These are phyloP conservation scores for Clonostachys solani DNA, from an alignment of 2,329 filamentous ascomycete genomes.

Conservation along the genomic window DNA sequence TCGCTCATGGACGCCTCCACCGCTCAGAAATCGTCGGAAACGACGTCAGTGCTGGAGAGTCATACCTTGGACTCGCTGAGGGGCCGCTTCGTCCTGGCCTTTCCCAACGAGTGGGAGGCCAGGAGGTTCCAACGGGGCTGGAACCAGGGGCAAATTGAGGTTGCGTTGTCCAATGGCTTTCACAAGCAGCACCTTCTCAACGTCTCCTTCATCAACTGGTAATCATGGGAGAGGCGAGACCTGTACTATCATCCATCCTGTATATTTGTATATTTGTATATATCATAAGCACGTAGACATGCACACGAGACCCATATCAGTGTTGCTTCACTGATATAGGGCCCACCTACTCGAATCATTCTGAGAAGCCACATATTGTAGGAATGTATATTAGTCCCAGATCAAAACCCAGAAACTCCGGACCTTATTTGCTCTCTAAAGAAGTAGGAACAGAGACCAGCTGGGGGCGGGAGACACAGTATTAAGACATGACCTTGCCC, in stretches of 20 bases:
- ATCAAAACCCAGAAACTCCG: slow-evolving; percentile 40
- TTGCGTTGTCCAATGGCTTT: not conserved
- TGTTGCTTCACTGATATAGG: too few species aligned
- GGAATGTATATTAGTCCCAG: slow-evolving; percentile 37
- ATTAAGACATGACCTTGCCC: not conserved
- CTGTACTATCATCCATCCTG: not conserved
- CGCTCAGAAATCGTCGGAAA: slow-evolving; percentile 5
- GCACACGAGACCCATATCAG: slow-evolving; percentile 11
- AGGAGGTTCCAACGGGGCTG: slow-evolving; percentile 34
- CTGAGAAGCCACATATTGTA: too few species aligned
- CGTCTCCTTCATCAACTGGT: slow-evolving; percentile 24
- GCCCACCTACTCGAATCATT: too few species aligned
- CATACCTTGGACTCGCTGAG: not conserved
- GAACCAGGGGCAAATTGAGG: slow-evolving; percentile 25
- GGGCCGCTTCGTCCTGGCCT: slow-evolving; percentile 25
- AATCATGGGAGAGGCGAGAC: slow-evolving; percentile 1
- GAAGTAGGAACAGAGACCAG: slow-evolving; percentile 5
- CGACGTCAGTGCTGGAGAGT: slow-evolving; percentile 7
- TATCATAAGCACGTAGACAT: not conserved
- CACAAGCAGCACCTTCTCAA: not conserved
- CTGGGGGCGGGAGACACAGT: not conserved
- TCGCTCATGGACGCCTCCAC: not conserved
- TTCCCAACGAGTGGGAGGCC: slow-evolving; percentile 21
- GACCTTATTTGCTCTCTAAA: slow-evolving; percentile 33
- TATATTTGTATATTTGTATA: not conserved